Base-by-base conservation (phyloP, 179 eudicot species). In the Silene vulgaris region DNA sequence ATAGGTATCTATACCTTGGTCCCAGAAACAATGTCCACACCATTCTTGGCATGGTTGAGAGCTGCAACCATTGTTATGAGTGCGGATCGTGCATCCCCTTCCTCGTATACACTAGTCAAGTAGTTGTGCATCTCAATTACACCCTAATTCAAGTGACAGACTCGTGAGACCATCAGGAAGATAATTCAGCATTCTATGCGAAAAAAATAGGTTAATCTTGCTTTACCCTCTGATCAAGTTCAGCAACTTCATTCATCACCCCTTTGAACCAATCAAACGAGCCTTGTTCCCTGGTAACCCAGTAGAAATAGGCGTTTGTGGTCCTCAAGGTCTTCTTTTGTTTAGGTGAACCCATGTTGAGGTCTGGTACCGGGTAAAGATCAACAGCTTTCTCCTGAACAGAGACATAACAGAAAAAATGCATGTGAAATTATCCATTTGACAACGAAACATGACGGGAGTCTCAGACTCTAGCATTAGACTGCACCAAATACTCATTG, bases 231-330 rank as follows among this genome's bases (percentile, higher is more conserved):
- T 93, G 96, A 89, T 96, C 99, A 35, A 93, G 92, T 45, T 96
- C 99, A 4, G 99, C 93, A 74, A 96, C 91, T 88, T 96, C 99
- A 85, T 96, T 86, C 99, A 96, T 96, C 66, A 96, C 96, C 21
- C 99, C 99, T 87, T 93, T 96, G 86, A 96, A 96, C 99, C 99
- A 96, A 85, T 96, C 99, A 77, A 96, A 96, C n/a, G 99, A 96
- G 8, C 97, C 97, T 88, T 96, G 97, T 80, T 96, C 99, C 71
- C 89, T 86, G 9, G 99, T 96, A 28, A 91, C 97, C 99, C 99
- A 96, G 77, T 96, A 96, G 80, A 96, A 96, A 80, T 96, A 93
- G 40, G 99, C 99, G 82, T 96, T 96, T 37, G 97, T 93, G 28
- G 99, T 96, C 82, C 86, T 87, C 65, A 96, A 76, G 65, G 86